Percentiles rank a stretch among this genome's conserved stretches.
phyloP scores from a whole-genome alignment of 306 rosid genomes.

The Castanea mollissima region DNA sequence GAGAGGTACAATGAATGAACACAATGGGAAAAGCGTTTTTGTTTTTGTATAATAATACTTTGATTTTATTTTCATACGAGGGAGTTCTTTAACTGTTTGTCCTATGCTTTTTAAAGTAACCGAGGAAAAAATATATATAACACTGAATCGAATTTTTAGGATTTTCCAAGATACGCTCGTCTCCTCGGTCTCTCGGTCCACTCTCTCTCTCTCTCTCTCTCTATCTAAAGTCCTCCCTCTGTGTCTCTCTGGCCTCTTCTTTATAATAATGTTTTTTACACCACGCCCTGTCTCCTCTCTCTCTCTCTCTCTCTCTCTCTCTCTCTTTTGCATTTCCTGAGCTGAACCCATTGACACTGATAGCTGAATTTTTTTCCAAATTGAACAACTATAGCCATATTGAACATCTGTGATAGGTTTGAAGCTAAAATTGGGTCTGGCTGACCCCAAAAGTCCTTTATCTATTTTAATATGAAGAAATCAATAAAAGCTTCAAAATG shows the following conservation, averaged over 20 bases:
- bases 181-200: slow-evolving; percentile 25
- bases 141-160: slow-evolving; percentile 57
- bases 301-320: not conserved
- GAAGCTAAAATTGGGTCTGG: not conserved
- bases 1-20: slow-evolving; percentile 43
- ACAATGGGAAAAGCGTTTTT: slow-evolving; percentile 21
- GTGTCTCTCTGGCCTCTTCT: slow-evolving; percentile 14
- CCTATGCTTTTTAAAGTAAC: slow-evolving; percentile 37
- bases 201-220: slow-evolving; percentile 16
- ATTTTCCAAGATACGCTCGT: slow-evolving; percentile 79
- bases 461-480: too few relatives aligned
- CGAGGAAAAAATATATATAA: not conserved
- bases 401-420: too few relatives aligned
- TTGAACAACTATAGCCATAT: too few relatives aligned
- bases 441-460: not conserved
- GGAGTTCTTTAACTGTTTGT: slow-evolving; percentile 26
- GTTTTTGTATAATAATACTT: slow-evolving; percentile 17
- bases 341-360: slow-evolving; percentile 1
- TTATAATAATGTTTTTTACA: slow-evolving; percentile 10
- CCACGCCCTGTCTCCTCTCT: slow-evolving; percentile 2
- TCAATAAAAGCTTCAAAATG: not conserved
- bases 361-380: not conserved
- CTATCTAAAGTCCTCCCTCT: not conserved
- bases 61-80: slow-evolving; percentile 9
- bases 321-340: not conserved